Evolutionary conservation across 208 protist genomes (phyloP).

Genomic region (Leptomonas seymouri): DNA sequence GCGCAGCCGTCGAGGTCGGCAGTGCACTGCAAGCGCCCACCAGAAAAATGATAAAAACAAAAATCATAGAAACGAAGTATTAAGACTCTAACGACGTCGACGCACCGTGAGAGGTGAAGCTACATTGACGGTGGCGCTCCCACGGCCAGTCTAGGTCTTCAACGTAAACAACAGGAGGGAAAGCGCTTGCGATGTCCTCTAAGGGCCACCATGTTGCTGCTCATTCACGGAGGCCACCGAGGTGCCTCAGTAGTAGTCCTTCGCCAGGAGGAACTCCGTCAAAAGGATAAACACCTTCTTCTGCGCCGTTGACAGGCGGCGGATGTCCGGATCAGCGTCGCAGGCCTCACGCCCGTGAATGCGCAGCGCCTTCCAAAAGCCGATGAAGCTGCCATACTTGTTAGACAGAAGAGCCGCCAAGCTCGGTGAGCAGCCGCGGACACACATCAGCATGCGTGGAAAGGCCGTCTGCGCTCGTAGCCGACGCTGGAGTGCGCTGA

Average conservation of each 20-base stretch:
- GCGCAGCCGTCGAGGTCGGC: no score
- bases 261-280: constrained; percentile 71
- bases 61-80: no score
- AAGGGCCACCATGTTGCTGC: no score
- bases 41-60: no score
- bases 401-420: constrained; percentile 45
- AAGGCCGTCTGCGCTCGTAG: constrained; percentile 67
- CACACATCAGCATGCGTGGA: constrained; percentile 76
- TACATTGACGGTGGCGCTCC: no score
- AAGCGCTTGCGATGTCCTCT: no score
- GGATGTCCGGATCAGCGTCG: constrained; percentile 55
- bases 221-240: not conserved
- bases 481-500: constrained; percentile 32
- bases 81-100: no score
- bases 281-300: constrained; percentile 71
- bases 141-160: no score
- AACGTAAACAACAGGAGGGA: no score
- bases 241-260: constrained; percentile 54
- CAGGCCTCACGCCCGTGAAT: constrained; percentile 44
- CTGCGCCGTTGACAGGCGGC: constrained; percentile 48
- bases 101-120: no score
- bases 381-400: constrained; percentile 63
- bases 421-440: constrained; percentile 65
- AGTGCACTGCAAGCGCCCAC: no score
- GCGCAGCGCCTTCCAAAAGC: constrained; percentile 50